Percentiles rank a stretch among this genome's conserved stretches.
Evolutionary conservation across 208 protist species (phyloP).

Genomic region (Eutreptiella sp.): DNA sequence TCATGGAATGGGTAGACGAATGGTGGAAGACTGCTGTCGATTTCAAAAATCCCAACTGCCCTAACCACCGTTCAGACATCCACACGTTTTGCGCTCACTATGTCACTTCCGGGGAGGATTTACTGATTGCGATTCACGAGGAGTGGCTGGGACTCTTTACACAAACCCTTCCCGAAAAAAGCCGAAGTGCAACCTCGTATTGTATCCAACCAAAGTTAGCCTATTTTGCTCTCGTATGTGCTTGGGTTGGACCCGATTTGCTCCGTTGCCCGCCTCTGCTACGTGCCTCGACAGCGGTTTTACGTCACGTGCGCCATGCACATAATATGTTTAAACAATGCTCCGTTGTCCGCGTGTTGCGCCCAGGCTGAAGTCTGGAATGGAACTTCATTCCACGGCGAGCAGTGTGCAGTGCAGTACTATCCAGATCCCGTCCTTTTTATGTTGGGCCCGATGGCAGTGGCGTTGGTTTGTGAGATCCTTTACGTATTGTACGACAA

Average conservation of each 20-base stretch:
- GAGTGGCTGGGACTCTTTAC: conserved; percentile 22
- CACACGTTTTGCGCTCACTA: conserved; percentile 26
- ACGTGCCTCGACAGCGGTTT: too few relatives aligned
- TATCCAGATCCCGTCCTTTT: neutral
- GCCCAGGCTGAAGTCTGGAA: neutral
- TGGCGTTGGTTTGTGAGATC: neutral
- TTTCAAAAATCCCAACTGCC: conserved; percentile 2
- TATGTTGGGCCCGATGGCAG: neutral
- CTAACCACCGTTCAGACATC: conserved; percentile 21
- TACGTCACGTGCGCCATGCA: too few relatives aligned
- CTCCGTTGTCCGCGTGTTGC: too few relatives aligned
- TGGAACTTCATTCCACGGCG: neutral
- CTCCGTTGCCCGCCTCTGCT: too few relatives aligned
- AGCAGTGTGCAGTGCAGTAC: neutral
- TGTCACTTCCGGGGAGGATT: too few relatives aligned
- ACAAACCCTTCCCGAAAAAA: conserved; percentile 4
- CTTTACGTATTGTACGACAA: conserved; percentile 3
- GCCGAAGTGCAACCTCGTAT: conserved; percentile 2
- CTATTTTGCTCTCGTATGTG: neutral
- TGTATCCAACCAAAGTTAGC: conserved; percentile 3
- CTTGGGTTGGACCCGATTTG: too few relatives aligned
- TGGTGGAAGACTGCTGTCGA: conserved; percentile 27
- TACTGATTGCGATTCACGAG: too few relatives aligned
- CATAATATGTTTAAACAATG: too few relatives aligned
- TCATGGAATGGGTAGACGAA: conserved; percentile 27